Percentiles rank a stretch among this genome's conserved stretches.
phyloP scores from a whole-genome alignment of 768 basidiomycete genomes.

The Dioszegia aurantiaca region DNA sequence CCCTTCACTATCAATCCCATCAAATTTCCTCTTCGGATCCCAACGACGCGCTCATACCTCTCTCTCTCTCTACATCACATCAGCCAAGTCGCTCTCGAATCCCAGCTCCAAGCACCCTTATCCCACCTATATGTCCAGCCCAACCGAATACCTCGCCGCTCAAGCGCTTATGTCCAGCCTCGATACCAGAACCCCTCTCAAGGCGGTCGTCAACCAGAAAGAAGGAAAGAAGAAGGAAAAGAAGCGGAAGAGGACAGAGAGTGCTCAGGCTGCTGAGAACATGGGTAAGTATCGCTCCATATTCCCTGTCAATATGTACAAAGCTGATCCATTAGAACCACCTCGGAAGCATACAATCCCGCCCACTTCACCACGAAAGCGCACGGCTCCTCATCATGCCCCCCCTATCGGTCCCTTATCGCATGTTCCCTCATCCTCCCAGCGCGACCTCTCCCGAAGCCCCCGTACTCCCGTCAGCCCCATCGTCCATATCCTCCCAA shows the following conservation, averaged over 20 bases:
- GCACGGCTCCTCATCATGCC: not conserved
- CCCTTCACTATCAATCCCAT: not conserved
- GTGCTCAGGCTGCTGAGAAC: not conserved
- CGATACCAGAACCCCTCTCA: too few relatives aligned
- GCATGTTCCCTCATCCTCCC: not conserved
- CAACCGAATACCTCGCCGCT: too few relatives aligned
- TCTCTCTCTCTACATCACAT: too few relatives aligned
- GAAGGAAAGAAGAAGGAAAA: constrained; percentile 5
- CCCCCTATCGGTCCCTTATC: not conserved
- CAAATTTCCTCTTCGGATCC: too few relatives aligned
- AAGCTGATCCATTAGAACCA: not conserved
- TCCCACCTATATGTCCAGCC: too few relatives aligned
- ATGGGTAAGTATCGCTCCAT: not conserved
- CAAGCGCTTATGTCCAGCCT: too few relatives aligned
- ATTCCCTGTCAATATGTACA: not conserved
- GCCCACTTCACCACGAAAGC: not conserved
- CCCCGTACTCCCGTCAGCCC: constrained; percentile 1
- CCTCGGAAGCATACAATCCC: not conserved
- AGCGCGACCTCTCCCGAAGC: not conserved
- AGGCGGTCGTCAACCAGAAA: not conserved
- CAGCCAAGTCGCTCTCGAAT: too few relatives aligned
- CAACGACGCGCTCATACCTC: too few relatives aligned
- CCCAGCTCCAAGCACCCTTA: too few relatives aligned
- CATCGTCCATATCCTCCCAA: not conserved
- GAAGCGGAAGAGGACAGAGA: constrained; percentile 4